Evolutionary conservation across 2,329 filamentous ascomycete genomes (phyloP).

Genomic region (Alternaria incomplexa): DNA sequence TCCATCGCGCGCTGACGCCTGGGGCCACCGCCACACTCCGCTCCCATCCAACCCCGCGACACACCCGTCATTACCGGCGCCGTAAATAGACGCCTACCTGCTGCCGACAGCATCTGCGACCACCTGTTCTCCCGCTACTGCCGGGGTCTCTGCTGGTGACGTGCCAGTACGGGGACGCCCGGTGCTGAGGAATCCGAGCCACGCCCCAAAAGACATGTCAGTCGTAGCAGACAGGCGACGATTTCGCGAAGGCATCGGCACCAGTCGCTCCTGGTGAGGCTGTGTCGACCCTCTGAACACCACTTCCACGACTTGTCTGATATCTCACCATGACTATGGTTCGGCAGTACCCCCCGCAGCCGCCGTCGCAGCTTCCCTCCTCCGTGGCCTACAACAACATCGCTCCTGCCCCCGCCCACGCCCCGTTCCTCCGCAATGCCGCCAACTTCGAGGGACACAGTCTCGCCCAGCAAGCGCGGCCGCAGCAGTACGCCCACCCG

Average conservation of each 20-base stretch:
- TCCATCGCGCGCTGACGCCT: slow-evolving; percentile 13
- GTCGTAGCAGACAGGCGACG: slow-evolving; percentile 45
- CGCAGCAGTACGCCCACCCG: slow-evolving; percentile 49
- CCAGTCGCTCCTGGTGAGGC: slow-evolving; percentile 48
- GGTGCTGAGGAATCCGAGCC: slow-evolving; percentile 15
- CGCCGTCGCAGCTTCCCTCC: slow-evolving; percentile 38
- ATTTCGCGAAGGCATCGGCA: slow-evolving; percentile 54
- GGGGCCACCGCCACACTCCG: background rate
- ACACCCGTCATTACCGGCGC: background rate
- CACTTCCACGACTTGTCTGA: background rate
- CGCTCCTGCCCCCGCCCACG: slow-evolving; percentile 30
- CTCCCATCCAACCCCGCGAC: slow-evolving; percentile 11
- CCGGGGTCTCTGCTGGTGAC: slow-evolving; percentile 41
- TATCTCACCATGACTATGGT: slow-evolving; percentile 47
- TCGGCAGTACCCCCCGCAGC: slow-evolving; percentile 45
- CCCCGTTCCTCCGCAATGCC: slow-evolving; percentile 36
- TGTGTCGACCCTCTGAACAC: slow-evolving; percentile 18
- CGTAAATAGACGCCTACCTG: background rate
- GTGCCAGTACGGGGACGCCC: slow-evolving; percentile 29
- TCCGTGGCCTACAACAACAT: slow-evolving; percentile 32
- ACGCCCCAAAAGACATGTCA: slow-evolving; percentile 45
- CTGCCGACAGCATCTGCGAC: slow-evolving; percentile 2
- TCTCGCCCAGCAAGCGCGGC: slow-evolving; percentile 31
- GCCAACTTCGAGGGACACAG: slow-evolving; percentile 29
- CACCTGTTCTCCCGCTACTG: slow-evolving; percentile 5